Conservation (phyloP, 148 eudicot species). For the Fagopyrum esculentum region DNA sequence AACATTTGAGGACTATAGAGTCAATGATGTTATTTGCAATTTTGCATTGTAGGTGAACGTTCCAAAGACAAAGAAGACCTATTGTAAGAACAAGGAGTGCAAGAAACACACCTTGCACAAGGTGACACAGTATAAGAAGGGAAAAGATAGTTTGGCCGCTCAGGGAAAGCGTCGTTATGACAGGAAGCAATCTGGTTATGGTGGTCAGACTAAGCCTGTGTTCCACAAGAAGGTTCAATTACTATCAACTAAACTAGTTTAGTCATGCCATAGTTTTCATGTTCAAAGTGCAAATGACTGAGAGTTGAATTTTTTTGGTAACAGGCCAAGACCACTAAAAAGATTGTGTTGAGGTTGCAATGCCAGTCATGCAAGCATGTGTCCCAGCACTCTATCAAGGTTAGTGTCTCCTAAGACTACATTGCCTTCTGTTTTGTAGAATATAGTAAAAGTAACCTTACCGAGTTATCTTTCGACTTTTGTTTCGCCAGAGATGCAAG, state of each 20-base stretch:
- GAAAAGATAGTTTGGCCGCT: conserved; percentile 77
- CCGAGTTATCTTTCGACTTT: background rate
- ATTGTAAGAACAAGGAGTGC: conserved; percentile 77
- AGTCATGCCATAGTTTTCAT: background rate
- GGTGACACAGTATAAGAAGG: conserved; percentile 87
- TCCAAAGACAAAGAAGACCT: conserved; percentile 74
- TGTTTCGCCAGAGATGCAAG: conserved; percentile 33
- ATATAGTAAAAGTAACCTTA: background rate
- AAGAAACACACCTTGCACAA: conserved; percentile 71
- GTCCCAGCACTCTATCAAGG: conserved; percentile 49
- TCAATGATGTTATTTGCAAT: background rate
- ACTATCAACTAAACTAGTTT: background rate
- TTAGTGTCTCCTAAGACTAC: conserved; percentile 2
- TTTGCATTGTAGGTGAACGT: conserved; percentile 47
- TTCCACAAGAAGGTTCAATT: conserved; percentile 69
- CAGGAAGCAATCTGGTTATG: conserved; percentile 75
- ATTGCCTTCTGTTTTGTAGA: background rate
- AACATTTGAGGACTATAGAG: too few relatives aligned
- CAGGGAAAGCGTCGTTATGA: conserved; percentile 84
- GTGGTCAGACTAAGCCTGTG: conserved; percentile 86
- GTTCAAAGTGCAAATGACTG: background rate
- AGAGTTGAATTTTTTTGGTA: background rate
- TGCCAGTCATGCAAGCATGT: conserved; percentile 52
- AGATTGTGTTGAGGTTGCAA: conserved; percentile 50
- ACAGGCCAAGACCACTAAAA: conserved; percentile 49